These are phyloP conservation scores for Kurtzmaniella quercitrusa DNA, from an alignment of 1,139 yeast species.

Conservation along the genomic window DNA sequence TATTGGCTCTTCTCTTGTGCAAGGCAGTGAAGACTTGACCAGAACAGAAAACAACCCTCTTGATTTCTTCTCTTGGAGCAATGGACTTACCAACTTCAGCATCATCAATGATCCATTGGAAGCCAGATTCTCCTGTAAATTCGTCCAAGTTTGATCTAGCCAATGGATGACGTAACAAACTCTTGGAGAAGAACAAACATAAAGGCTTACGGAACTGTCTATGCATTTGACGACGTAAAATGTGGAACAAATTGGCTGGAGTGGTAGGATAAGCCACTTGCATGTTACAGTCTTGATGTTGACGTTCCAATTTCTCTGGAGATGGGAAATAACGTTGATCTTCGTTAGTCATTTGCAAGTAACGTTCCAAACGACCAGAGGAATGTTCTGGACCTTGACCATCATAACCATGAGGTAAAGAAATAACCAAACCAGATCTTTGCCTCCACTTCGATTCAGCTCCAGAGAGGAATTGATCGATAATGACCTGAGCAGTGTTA, in stretches of 20 bases:
- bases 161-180: conserved; percentile 93
- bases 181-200: conserved; percentile 84
- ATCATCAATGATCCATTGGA: conserved; percentile 96
- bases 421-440: conserved; percentile 92
- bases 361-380: conserved; percentile 96
- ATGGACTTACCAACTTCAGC: conserved; percentile 73
- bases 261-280: conserved; percentile 98
- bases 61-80: conserved; percentile 76
- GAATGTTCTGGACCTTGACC: conserved; percentile 99
- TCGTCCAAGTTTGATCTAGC: conserved; percentile 83
- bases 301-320: conserved; percentile 84
- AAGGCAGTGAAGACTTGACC: conserved; percentile 97
- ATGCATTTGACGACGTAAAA: conserved; percentile 98
- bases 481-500: conserved; percentile 96
- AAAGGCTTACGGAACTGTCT: conserved; percentile 99
- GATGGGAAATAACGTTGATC: conserved; percentile 94
- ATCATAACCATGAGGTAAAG: conserved; percentile 98
- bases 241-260: conserved; percentile 94
- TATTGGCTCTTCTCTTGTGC: conserved; percentile 77
- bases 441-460: conserved; percentile 99
- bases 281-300: conserved; percentile 98
- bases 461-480: conserved; percentile 94
- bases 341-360: conserved; percentile 92
- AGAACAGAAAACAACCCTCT: conserved; percentile 76
- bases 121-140: conserved; percentile 86